A percentile compares a stretch with the other conserved stretches of the same genome.
phyloP scores from a whole-genome alignment of 306 rosid species.

The Gleditsia sinensis region DNA sequence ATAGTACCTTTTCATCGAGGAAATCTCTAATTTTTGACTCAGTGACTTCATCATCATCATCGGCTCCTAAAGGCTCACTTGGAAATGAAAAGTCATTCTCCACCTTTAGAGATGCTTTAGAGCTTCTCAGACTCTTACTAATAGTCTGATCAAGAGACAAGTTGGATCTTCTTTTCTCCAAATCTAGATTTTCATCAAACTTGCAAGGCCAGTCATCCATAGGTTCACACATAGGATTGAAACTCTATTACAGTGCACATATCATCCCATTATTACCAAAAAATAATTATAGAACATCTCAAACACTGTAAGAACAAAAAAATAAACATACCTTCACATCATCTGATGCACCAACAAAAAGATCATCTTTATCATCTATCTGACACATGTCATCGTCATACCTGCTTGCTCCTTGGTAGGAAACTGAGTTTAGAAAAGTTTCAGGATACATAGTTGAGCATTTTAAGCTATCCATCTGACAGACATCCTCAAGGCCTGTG shows the following conservation, averaged over 20 bases:
- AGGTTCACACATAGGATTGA: slow-evolving; percentile 82
- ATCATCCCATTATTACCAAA: slow-evolving; percentile 23
- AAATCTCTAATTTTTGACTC: slow-evolving; percentile 89
- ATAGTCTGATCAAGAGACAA: slow-evolving; percentile 48
- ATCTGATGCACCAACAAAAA: slow-evolving; percentile 51
- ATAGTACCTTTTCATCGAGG: slow-evolving; percentile 76
- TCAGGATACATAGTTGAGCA: slow-evolving; percentile 58
- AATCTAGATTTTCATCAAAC: slow-evolving; percentile 57
- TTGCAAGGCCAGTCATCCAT: slow-evolving; percentile 65
- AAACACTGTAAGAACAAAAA: slow-evolving; percentile 23
- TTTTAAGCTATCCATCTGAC: slow-evolving; percentile 66
- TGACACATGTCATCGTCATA: slow-evolving; percentile 77
- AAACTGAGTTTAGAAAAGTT: slow-evolving; percentile 45
- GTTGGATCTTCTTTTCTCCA: slow-evolving; percentile 50
- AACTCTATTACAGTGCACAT: slow-evolving; percentile 62
- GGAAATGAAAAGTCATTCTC: slow-evolving; percentile 57
- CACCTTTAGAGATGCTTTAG: slow-evolving; percentile 41
- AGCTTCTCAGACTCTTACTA: slow-evolving; percentile 34
- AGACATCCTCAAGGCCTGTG: slow-evolving; percentile 71
- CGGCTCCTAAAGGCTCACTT: slow-evolving; percentile 59
- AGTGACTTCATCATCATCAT: slow-evolving; percentile 88
- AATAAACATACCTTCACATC: slow-evolving; percentile 60
- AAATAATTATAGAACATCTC: slow-evolving; percentile 32
- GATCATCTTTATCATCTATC: slow-evolving; percentile 70
- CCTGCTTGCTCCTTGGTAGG: slow-evolving; percentile 54